These are phyloP conservation scores for Cucurbita pepo DNA, from an alignment of 306 rosid genomes.

Conservation along the genomic window DNA sequence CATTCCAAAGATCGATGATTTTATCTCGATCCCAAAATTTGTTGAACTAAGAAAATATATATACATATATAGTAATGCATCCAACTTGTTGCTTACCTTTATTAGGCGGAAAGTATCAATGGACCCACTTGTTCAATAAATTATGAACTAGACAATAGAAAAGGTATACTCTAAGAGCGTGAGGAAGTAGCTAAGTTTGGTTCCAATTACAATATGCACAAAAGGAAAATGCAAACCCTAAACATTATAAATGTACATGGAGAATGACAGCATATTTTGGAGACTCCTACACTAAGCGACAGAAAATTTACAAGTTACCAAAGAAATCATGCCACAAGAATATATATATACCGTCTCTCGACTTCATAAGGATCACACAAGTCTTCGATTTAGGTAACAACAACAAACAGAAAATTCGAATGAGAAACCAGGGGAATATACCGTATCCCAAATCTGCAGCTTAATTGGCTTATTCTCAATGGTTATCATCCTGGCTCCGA, in stretches of 20 bases:
- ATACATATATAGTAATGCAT: not conserved
- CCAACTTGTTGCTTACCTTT: not conserved
- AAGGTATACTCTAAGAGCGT: not conserved
- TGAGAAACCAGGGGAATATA: constrained; percentile 17
- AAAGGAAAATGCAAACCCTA: not conserved
- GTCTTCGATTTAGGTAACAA: not conserved
- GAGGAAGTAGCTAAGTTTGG: not conserved
- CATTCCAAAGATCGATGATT: too few relatives aligned
- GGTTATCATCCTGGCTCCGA: constrained; percentile 96
- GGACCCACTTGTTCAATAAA: not conserved
- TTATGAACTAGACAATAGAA: not conserved
- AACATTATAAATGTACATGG: not conserved
- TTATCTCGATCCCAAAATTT: too few relatives aligned
- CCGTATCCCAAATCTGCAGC: constrained; percentile 99
- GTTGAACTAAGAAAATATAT: not conserved
- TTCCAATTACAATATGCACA: not conserved
- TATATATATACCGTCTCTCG: not conserved
- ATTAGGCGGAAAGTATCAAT: not conserved
- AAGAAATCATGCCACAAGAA: not conserved
- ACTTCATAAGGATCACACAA: not conserved
- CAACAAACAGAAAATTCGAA: not conserved
- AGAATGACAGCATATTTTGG: not conserved
- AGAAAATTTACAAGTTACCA: not conserved
- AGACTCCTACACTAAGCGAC: not conserved
- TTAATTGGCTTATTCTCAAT: constrained; percentile 93